Evolutionary conservation across 345 rosid species (phyloP).

Genomic region (Salix arbutifolia): DNA sequence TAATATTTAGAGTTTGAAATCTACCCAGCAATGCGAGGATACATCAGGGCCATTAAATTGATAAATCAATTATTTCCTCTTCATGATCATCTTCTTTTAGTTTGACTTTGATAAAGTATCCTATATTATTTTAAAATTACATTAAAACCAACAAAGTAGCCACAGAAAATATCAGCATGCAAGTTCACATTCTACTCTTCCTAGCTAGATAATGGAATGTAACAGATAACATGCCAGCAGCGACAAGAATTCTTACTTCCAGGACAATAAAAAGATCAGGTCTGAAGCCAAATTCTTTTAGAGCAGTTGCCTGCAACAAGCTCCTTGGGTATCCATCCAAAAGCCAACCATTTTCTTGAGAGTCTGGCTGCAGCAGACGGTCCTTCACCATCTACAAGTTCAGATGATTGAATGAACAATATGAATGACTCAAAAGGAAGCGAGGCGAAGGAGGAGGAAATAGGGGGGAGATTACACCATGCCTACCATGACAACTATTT

Average conservation of each 20-base stretch:
- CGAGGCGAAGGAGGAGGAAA: neutral
- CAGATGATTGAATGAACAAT: slow-evolving; percentile 12
- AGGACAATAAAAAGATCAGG: slow-evolving; percentile 86
- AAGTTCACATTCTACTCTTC: neutral
- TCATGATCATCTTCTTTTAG: neutral
- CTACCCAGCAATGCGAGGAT: neutral
- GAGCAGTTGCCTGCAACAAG: slow-evolving; percentile 78
- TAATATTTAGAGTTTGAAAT: neutral
- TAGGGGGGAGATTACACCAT: neutral
- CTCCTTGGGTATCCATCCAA: slow-evolving; percentile 97
- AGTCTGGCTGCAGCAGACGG: slow-evolving; percentile 63
- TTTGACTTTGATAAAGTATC: neutral
- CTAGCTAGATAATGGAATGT: neutral
- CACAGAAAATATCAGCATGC: neutral
- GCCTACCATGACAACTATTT: slow-evolving; percentile 67
- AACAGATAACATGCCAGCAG: neutral
- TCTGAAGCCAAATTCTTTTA: slow-evolving; percentile 53
- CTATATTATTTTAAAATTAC: neutral
- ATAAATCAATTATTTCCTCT: neutral
- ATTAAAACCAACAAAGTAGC: neutral
- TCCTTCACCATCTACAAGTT: slow-evolving; percentile 77
- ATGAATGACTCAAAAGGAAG: neutral
- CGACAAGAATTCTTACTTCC: slow-evolving; percentile 47
- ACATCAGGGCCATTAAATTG: neutral
- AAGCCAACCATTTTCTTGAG: slow-evolving; percentile 85